These are phyloP conservation scores for Sphaerulina vaccinii DNA, from an alignment of 2,329 filamentous ascomycete species.

Conservation along the genomic window DNA sequence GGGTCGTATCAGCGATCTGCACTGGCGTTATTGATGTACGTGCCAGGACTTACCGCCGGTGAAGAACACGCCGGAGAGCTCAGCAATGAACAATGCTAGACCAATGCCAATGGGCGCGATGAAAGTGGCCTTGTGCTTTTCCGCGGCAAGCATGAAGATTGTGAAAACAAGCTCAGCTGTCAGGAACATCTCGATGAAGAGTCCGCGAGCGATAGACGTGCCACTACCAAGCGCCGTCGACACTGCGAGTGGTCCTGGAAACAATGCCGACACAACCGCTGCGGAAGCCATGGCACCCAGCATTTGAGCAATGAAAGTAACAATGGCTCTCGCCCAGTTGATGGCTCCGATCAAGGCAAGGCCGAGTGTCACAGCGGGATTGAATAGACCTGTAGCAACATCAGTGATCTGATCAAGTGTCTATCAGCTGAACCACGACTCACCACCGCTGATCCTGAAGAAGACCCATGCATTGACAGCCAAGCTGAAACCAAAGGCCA, in stretches of 20 bases:
- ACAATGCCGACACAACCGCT: slow-evolving; percentile 45
- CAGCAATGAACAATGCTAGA: slow-evolving; percentile 47
- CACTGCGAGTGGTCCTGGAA: slow-evolving; percentile 48
- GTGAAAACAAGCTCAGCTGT: slow-evolving; percentile 51
- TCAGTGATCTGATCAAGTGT: slow-evolving; percentile 4
- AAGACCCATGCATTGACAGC: slow-evolving; percentile 49
- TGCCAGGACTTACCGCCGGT: slow-evolving; percentile 40
- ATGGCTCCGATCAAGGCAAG: slow-evolving; percentile 50
- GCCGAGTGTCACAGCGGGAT: slow-evolving; percentile 48
- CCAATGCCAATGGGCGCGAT: slow-evolving; percentile 42
- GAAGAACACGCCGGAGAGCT: slow-evolving; percentile 48
- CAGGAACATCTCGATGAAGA: slow-evolving; percentile 54
- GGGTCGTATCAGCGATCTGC: slow-evolving; percentile 1
- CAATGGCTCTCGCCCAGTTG: slow-evolving; percentile 44
- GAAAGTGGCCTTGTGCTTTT: slow-evolving; percentile 46
- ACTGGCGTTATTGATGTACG: no score
- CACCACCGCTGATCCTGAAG: slow-evolving; percentile 44
- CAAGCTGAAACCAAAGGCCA: slow-evolving; percentile 46
- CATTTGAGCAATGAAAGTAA: slow-evolving; percentile 49
- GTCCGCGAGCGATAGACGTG: slow-evolving; percentile 46
- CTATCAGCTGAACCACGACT: slow-evolving; percentile 1
- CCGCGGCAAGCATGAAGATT: slow-evolving; percentile 47
- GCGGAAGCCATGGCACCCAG: slow-evolving; percentile 48
- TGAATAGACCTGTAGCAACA: slow-evolving; percentile 34
- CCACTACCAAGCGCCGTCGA: slow-evolving; percentile 44